Conservation (phyloP, 148 eudicot species). For the Vaccinium darrowii region DNA sequence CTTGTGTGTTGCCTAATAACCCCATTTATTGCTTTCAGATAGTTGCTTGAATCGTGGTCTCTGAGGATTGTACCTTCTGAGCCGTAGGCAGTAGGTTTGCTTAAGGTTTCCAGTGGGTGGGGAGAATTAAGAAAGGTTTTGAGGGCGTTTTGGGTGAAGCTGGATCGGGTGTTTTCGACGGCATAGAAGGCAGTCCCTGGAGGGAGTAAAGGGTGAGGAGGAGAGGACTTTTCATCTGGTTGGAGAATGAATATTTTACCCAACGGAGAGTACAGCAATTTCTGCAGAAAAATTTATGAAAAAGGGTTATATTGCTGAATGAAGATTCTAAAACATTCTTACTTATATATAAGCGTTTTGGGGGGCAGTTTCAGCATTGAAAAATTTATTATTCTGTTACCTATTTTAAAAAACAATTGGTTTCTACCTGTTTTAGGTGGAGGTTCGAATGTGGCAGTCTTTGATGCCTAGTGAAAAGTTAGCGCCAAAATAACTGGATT, state of each 20-base stretch:
- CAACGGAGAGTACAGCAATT: slow-evolving; percentile 66
- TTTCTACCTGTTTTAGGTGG: neutral
- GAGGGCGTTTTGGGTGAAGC: slow-evolving; percentile 39
- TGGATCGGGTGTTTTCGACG: slow-evolving; percentile 33
- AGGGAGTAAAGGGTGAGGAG: slow-evolving; percentile 71
- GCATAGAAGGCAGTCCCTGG: slow-evolving; percentile 59
- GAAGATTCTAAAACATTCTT: neutral
- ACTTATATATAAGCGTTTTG: neutral
- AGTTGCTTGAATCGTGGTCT: slow-evolving; percentile 89
- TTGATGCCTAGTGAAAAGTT: neutral
- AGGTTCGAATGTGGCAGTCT: neutral
- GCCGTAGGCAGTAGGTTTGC: slow-evolving; percentile 72
- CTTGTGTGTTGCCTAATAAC: slow-evolving; percentile 52
- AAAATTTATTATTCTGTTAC: no score
- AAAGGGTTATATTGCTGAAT: neutral
- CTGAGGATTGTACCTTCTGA: slow-evolving; percentile 74
- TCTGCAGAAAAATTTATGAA: slow-evolving; percentile 40
- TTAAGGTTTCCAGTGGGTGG: slow-evolving; percentile 72
- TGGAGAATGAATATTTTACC: slow-evolving; percentile 79
- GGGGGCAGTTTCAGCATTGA: neutral
- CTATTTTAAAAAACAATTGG: neutral
- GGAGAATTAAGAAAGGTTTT: slow-evolving; percentile 65
- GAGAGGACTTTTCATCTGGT: slow-evolving; percentile 62
- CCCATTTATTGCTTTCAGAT: slow-evolving; percentile 61
- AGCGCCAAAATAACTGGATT: neutral